phyloP scores from a whole-genome alignment of 2,329 filamentous ascomycete species.

The Pyrenophora tritici-repentis region DNA sequence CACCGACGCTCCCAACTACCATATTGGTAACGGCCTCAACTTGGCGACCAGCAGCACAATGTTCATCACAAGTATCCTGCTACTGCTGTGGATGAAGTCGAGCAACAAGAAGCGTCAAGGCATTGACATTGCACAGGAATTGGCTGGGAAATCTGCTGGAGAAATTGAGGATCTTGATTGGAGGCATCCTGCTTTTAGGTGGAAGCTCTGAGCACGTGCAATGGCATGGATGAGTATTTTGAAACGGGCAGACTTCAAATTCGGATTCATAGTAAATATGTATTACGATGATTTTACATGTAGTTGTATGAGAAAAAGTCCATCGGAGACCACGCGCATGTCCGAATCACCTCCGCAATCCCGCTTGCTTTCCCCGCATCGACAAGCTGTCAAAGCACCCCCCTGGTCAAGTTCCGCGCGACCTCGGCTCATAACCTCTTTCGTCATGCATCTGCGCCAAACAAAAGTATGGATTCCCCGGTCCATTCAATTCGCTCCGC shows the following conservation, averaged over 20 bases:
- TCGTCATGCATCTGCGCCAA: conserved; percentile 17
- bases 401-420: not conserved
- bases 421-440: conserved; percentile 18
- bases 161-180: conserved; percentile 46
- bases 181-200: conserved; percentile 66
- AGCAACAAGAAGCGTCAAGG: conserved; percentile 65
- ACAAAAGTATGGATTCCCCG: not conserved
- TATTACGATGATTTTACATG: not conserved
- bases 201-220: conserved; percentile 52
- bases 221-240: not conserved
- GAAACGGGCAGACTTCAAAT: not conserved
- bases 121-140: conserved; percentile 60
- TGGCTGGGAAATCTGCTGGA: conserved; percentile 54
- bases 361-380: conserved; percentile 16
- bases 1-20: conserved; percentile 68
- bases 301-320: no score
- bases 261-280: not conserved
- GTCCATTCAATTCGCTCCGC: not conserved
- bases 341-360: conserved; percentile 2
- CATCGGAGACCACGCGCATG: no score
- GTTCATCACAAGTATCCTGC: conserved; percentile 55
- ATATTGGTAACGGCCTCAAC: conserved; percentile 74
- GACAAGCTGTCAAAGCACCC: not conserved
- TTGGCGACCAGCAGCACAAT: conserved; percentile 64
- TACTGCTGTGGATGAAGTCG: conserved; percentile 65